Conservation (phyloP, 495 filamentous ascomycete genomes). For the Daldinia grandis region DNA sequence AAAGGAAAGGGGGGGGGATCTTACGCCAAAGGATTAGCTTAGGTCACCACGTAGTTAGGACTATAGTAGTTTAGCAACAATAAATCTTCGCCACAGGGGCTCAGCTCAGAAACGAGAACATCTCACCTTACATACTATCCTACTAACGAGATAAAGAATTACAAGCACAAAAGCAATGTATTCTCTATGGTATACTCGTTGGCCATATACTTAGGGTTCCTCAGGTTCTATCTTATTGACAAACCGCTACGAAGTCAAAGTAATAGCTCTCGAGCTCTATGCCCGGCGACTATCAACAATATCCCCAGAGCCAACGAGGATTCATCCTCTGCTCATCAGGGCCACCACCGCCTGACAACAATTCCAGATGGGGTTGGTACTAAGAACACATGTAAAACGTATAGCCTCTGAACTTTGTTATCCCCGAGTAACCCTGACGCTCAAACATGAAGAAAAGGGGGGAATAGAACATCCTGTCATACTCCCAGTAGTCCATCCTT, state of each 20-base stretch:
- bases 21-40: neutral
- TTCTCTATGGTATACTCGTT: constrained; percentile 22
- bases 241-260: constrained; percentile 15
- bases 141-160: neutral
- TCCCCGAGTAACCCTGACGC: constrained; percentile 10
- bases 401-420: constrained; percentile 15
- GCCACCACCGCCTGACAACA: constrained; percentile 1
- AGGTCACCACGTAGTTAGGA: neutral
- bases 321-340: neutral
- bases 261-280: constrained; percentile 1
- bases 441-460: constrained; percentile 23
- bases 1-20: no score
- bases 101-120: neutral
- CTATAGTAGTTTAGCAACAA: neutral
- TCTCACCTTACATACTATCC: neutral
- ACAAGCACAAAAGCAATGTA: constrained; percentile 28
- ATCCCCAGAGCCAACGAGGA: neutral
- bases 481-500: constrained; percentile 15
- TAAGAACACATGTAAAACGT: constrained; percentile 16
- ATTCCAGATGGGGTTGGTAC: constrained; percentile 1
- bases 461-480: constrained; percentile 21
- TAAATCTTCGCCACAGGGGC: neutral
- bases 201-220: constrained; percentile 12
- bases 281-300: constrained; percentile 1
- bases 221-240: constrained; percentile 9